Base-by-base conservation (phyloP, 2,329 filamentous ascomycete genomes). In the Mycosphaerella arachidis region DNA sequence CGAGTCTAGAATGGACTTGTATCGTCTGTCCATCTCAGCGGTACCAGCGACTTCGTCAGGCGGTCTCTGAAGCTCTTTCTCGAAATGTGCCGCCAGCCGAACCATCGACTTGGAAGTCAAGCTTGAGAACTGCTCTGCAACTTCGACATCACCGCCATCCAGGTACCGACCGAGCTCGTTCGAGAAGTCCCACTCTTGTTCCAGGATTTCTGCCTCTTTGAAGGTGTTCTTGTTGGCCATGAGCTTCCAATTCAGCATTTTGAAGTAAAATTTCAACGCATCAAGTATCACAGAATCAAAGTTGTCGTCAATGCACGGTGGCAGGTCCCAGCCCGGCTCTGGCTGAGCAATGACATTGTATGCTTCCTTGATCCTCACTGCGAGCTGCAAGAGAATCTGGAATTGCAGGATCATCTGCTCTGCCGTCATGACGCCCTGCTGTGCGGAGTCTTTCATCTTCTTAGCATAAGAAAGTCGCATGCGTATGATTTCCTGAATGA, bases 381-480 rank as follows among this genome's bases (percentile, higher is more conserved):
- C 93, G 66, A 97, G 86, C 70, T 90, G 92, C 64, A 99, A 85
- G 57, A 97, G 79, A 48, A 97, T 90, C 75, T 96, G 92, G 68
- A 99, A 97, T 72, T 99, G 94, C 0, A 90, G 83, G 64, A 99
- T 97, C 90, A 97, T 96, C 76, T 97, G 93, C 72, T 97, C 92
- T 62, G 95, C 90, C 82, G 99, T 91, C 79, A 99, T 89, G 29
- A 90, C 83, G 65, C 92, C 95, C 73, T 96, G 91, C 77, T 94
- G 90, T 1, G 92, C 89, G 9, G 92, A 91, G 70, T 97, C 93
- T 76, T 93, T 96, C 86, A 97, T 96, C 74, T 92, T 93, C 77
- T 88, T 91, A 18, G 93, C 92, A 74, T 97, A 97, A 9, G 88
- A 90, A 30, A 97, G 82, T 60, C 94, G 89, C 68, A 96, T 89